Evolutionary conservation across 1,139 yeast genomes (phyloP).

Genomic region (Geotrichum klebahnii): DNA sequence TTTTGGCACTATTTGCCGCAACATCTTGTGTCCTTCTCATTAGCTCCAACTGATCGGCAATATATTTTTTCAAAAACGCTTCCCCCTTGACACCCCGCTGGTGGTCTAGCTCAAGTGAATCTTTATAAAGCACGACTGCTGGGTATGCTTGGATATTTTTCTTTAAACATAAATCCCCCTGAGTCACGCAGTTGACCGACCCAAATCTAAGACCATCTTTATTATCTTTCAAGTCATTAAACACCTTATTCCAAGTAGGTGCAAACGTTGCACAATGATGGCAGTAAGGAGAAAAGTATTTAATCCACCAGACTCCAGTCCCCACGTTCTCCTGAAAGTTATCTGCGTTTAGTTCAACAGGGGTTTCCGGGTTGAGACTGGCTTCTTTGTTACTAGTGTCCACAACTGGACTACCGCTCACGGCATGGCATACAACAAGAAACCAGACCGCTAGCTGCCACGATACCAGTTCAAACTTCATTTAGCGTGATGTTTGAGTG

Average conservation of each 20-base stretch:
- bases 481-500: no score
- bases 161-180: constrained; percentile 42
- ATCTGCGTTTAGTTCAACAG: constrained; percentile 10
- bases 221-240: constrained; percentile 25
- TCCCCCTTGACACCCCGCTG: constrained; percentile 11
- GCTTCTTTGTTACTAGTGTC: no score
- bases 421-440: no score
- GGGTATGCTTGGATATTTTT: constrained; percentile 38
- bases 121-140: constrained; percentile 35
- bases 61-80: constrained; percentile 6
- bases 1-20: background rate
- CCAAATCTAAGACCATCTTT: constrained; percentile 37
- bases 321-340: constrained; percentile 21
- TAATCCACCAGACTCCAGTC: constrained; percentile 41
- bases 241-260: constrained; percentile 40
- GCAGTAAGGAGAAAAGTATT: constrained; percentile 44
- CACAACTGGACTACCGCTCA: background rate
- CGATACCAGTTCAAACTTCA: no score
- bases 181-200: constrained; percentile 41
- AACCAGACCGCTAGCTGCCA: no score
- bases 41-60: constrained; percentile 8
- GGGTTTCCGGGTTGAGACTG: background rate
- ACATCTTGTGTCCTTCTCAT: background rate
- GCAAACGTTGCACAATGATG: constrained; percentile 41
- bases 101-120: constrained; percentile 35